Evolutionary conservation across 306 rosid genomes (phyloP), one percentile per base, ranked within the genome.

Genomic region (Canavalia gladiata): DNA sequence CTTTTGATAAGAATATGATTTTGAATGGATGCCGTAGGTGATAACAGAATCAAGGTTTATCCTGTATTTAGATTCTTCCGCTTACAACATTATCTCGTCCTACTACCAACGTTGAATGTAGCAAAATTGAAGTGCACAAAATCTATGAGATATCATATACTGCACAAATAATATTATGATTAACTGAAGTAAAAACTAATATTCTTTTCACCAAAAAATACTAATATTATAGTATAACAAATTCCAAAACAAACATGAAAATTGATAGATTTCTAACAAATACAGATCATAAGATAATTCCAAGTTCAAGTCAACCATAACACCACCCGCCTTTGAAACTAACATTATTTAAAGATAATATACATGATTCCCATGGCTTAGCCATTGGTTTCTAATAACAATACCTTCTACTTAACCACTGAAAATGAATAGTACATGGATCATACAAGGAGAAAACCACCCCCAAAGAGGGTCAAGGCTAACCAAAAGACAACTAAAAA

Each of bases 401-500:
- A 43, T 52, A 18, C 13, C 5, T 72, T 13, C 55, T 43, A 52
- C 7, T 72, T 52, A 35, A 35, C 10, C 45, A 52, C 18, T 18
- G 49, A 13, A 35, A 8, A 52, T 54, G 51, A 41, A 35, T 33
- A 52, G 9, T 72, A 10, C 34, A 35, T n/a, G 63, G 49, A 0
- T 18, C 64, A 3, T 33, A 12, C 12, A 33, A 50, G 46, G 50
- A 33, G 60, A 29, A 71, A 7, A 71, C 29, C 75, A 68, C 45
- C 45, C 6, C 12, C 79, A 49, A 64, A 34, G 71, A 3, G 63
- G 66, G 34, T 52, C 57, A 51, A 7, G 47, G 7, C 52, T 57
- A 81, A 71, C 75, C 80, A 51, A 10, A 25, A 33, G 51, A 78
- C 46, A 41, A 13, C 35, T 18, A 28, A 43, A 67, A 34, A 56